Base-by-base conservation (phyloP, 2,329 filamentous ascomycete genomes). In the Ceratocystis colombiana region DNA sequence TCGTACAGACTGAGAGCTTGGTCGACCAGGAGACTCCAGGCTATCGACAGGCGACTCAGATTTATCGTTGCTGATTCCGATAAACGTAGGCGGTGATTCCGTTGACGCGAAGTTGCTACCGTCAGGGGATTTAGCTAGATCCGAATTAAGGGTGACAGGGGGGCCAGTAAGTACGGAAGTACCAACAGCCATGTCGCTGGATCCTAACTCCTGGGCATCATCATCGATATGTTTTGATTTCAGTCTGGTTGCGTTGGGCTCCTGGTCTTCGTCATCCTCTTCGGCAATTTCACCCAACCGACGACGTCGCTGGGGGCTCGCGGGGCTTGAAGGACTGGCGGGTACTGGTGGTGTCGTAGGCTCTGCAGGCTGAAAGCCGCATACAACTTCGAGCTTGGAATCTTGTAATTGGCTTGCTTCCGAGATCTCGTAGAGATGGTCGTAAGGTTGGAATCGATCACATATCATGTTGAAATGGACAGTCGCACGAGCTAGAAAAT, bases 201-300 rank as follows among this genome's bases (percentile, higher is more conserved):
- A 72, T 30, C 72, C 28, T 0, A 44, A 61, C 25, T 59, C 8
- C 72, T 71, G 1, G 69, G 55, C 7, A 68, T 68, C 25, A 69
- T 69, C 22, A 68, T 69, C 61, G 37, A 82, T 76, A 72, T 82
- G 79, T 6, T 81, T 75, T 1, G 82, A 85, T 71, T 86, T 80
- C 65, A 84, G 78, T 71, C 85, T 87, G 53, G 76, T 77, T 33
- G 84, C 79, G 30, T 41, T 55, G 2, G 62, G 62, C 69, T 83
- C 76, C 68, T 81, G 78, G 68, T 87, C 84, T 72, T 96, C 91
- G 73, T 95, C 90, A 65, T 88, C 89, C 77, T 94, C 89, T 76
- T 97, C 94, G n/a, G 88, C 86, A 73, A 97, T 96, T 77, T 96
- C 93, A 77, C 93, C 88, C 71, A 97, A 79, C 70, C 89, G 86